Percentiles rank a stretch among this genome's conserved stretches.
Conservation (phyloP, 2,329 filamentous ascomycete genomes). For the Tolypocladium nubicola region DNA sequence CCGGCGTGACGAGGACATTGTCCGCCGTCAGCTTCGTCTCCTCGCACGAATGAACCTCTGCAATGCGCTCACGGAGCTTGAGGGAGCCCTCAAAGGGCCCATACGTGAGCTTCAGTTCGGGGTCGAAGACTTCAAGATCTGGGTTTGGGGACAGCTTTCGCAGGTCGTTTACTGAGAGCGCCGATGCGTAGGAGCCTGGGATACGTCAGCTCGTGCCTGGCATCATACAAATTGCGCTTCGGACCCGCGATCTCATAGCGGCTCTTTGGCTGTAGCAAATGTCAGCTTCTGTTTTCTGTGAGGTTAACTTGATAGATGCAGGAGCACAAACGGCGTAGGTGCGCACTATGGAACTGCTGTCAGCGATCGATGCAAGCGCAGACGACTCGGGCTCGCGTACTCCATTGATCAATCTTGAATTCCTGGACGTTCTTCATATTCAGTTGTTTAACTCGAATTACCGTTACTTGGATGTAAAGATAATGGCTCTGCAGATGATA, state of each 20-base stretch:
- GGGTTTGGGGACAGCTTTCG: not conserved
- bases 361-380: not conserved
- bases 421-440: not conserved
- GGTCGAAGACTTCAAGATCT: not conserved
- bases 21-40: slow-evolving; percentile 22
- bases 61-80: not conserved
- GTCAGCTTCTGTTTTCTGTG: not conserved
- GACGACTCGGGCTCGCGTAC: not conserved
- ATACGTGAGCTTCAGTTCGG: not conserved
- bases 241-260: not conserved
- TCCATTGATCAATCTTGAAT: not conserved
- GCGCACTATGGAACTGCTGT: not conserved
- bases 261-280: not conserved
- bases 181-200: not conserved
- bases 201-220: not conserved
- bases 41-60: slow-evolving; percentile 1
- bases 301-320: not conserved
- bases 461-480: not conserved
- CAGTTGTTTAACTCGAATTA: no score
- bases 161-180: not conserved
- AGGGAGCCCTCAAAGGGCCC: not conserved
- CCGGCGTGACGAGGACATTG: slow-evolving; percentile 62
- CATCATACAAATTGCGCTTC: no score
- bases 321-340: not conserved
- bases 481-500: not conserved